A percentile compares a stretch with the other conserved stretches of the same genome.
Evolutionary conservation across 345 rosid genomes (phyloP).

Genomic region (Syzygium aqueum): DNA sequence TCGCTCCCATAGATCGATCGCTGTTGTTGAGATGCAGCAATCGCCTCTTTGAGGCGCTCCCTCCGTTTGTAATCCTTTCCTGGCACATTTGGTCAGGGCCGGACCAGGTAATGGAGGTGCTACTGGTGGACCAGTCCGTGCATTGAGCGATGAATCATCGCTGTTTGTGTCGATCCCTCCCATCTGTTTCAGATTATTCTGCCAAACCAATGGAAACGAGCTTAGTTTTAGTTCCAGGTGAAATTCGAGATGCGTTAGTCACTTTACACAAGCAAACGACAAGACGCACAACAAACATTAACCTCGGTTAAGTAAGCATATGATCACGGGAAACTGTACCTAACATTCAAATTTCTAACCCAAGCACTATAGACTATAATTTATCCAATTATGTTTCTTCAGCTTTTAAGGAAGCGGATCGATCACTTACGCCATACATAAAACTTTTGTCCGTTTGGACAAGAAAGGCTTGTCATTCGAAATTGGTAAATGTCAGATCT

Average conservation of each 20-base stretch:
- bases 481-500: background rate
- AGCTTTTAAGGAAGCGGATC: background rate
- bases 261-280: background rate
- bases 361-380: background rate
- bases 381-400: too few relatives aligned
- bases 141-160: background rate
- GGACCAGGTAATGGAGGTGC: conserved; percentile 53
- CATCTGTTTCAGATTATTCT: background rate
- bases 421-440: background rate
- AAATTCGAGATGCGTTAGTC: background rate
- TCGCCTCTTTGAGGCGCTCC: conserved; percentile 8
- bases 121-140: conserved; percentile 11
- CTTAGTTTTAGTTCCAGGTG: background rate
- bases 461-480: background rate
- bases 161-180: background rate
- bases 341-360: background rate
- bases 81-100: conserved; percentile 7
- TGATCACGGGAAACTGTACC: background rate
- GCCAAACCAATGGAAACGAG: background rate
- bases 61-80: conserved; percentile 2
- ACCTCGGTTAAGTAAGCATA: background rate
- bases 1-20: conserved; percentile 39
- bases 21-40: background rate
- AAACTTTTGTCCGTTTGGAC: background rate
- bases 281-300: background rate